Evolutionary conservation across 805 yeast genomes (phyloP).

Genomic region (Metschnikowia lunata): DNA sequence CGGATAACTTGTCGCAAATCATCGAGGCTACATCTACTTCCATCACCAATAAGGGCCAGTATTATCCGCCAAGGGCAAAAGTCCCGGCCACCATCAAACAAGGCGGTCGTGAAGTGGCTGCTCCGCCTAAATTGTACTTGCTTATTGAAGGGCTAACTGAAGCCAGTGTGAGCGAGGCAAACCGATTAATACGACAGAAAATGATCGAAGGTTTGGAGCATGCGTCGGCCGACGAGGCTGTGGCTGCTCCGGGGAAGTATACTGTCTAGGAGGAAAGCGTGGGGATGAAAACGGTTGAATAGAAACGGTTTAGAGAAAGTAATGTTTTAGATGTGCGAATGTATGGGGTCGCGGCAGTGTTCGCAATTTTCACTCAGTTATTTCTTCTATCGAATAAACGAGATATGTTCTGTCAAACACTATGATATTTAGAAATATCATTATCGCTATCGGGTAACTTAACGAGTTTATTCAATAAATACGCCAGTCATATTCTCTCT

Average conservation of each 20-base stretch:
- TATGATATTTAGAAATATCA: too few species aligned
- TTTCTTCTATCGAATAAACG: too few species aligned
- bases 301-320: too few species aligned
- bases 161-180: slow-evolving; percentile 54
- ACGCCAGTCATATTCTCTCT: too few species aligned
- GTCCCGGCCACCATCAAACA: slow-evolving; percentile 52
- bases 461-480: too few species aligned
- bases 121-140: slow-evolving; percentile 72
- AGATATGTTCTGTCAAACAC: too few species aligned
- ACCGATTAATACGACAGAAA: slow-evolving; percentile 48
- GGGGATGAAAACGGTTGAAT: too few species aligned
- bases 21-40: slow-evolving; percentile 71
- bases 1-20: slow-evolving; percentile 57
- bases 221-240: slow-evolving; percentile 42
- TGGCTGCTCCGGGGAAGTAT: slow-evolving; percentile 46
- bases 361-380: too few species aligned
- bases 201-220: slow-evolving; percentile 54
- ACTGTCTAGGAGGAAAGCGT: slow-evolving; percentile 28
- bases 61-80: slow-evolving; percentile 40
- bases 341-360: too few species aligned
- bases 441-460: too few species aligned
- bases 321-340: too few species aligned
- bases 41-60: slow-evolving; percentile 78
- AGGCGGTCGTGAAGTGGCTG: slow-evolving; percentile 39
- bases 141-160: slow-evolving; percentile 73